phyloP scores from a whole-genome alignment of 2,329 filamentous ascomycete genomes.

The Aspergillus calidoustus region DNA sequence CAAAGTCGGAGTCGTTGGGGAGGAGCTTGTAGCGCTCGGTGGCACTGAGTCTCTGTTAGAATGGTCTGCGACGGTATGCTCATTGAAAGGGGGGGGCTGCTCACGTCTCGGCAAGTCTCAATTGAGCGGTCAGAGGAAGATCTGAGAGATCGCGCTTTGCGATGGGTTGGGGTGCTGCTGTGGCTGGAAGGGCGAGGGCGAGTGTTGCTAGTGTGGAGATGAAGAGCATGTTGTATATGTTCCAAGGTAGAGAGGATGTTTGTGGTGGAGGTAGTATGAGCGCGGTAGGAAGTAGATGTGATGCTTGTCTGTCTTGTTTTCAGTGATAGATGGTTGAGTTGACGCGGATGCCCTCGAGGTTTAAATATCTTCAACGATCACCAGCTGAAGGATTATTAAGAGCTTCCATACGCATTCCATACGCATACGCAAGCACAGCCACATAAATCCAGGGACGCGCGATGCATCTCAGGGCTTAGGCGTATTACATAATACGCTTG shows the following conservation, averaged over 20 bases:
- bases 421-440: not conserved
- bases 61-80: not conserved
- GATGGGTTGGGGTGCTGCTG: not conserved
- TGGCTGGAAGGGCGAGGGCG: not conserved
- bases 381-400: not conserved
- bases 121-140: not conserved
- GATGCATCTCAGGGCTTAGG: not conserved
- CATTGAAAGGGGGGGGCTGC: not conserved
- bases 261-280: not conserved
- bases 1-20: conserved; percentile 27
- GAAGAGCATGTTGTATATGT: not conserved
- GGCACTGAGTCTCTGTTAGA: conserved; percentile 11
- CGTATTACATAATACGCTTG: not conserved
- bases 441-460: not conserved
- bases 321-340: not conserved
- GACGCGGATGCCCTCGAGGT: not conserved
- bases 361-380: not conserved
- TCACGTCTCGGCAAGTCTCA: not conserved
- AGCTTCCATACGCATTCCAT: not conserved
- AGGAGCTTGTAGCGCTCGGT: conserved; percentile 30
- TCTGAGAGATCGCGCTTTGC: not conserved
- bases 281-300: not conserved
- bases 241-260: not conserved
- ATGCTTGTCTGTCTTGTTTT: not conserved
- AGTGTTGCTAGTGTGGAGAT: not conserved